These are phyloP conservation scores for Pleochaeta shiraiana DNA, from an alignment of 2,329 filamentous ascomycete genomes.

Conservation along the genomic window DNA sequence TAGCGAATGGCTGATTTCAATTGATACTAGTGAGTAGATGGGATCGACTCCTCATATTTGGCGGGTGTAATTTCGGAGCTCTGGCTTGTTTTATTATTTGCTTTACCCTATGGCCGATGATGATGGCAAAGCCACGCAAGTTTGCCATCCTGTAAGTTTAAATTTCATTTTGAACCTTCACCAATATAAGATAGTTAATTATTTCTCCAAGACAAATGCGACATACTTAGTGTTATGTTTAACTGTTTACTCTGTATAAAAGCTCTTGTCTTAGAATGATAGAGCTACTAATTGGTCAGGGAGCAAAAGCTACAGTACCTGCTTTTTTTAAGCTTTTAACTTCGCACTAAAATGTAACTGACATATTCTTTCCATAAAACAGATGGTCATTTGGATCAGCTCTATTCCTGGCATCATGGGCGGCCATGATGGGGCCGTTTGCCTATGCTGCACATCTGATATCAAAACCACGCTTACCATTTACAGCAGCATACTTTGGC, in stretches of 20 bases:
- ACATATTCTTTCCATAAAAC: constrained; percentile 18
- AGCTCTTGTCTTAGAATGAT: too few relatives aligned
- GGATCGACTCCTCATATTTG: constrained; percentile 88
- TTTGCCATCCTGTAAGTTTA: constrained; percentile 87
- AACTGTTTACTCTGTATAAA: too few relatives aligned
- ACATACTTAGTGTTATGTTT: too few relatives aligned
- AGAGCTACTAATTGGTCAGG: too few relatives aligned
- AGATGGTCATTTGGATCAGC: constrained; percentile 92
- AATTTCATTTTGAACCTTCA: too few relatives aligned
- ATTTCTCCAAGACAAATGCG: too few relatives aligned
- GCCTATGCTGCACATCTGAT: constrained; percentile 67
- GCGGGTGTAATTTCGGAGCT: constrained; percentile 72
- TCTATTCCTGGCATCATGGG: constrained; percentile 82
- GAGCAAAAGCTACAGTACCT: neutral
- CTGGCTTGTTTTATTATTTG: constrained; percentile 82
- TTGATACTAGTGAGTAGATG: constrained; percentile 81
- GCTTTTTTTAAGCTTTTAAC: neutral
- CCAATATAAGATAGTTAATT: too few relatives aligned
- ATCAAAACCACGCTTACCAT: constrained; percentile 68
- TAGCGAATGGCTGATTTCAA: neutral
- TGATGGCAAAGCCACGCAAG: constrained; percentile 67
- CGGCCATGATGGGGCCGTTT: constrained; percentile 78
- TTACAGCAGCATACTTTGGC: constrained; percentile 87
- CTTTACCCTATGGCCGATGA: constrained; percentile 72
- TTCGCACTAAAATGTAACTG: constrained; percentile 8